Evolutionary conservation across 1,139 yeast species (phyloP), one percentile per base, ranked within the genome.

Genomic region (Kodamaea fungicola): DNA sequence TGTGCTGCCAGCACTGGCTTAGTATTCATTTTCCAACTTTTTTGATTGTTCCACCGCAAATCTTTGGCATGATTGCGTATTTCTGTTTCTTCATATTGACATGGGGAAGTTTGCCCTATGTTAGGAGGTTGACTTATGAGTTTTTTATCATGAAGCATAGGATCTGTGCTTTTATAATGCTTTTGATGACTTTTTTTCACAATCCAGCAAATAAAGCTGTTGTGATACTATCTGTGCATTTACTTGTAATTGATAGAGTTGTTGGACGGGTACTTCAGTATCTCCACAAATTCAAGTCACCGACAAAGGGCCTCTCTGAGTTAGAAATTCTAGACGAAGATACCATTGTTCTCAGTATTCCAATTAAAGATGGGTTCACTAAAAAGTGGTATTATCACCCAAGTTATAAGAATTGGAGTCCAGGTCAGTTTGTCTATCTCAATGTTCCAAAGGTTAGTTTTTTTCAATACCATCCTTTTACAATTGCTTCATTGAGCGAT

Each of bases 21-120:
- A 51, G 53, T 5, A 41, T 71, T 35, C 57, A 65, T 13, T 66
- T 71, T 42, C 45, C 52, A 12, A 51, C 67, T 12, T 71, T 71
- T 76, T 42, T 71, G 19, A 41, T 54, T 8, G 71, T 74, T 30
- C 79, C 78, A 2, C 78, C 78, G 2, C 74, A 69, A 44, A 70
- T 68, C 16, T 74, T 73, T 51, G 79, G 78, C 6, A 64, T 70
- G 55, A 72, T 73, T 39, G 68, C 77, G 0, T 70, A 63, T 44
- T 59, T 60, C 3, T 54, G 63, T 30, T 59, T 72, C 49, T 59
- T 57, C 22, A 39, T 70, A 27, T 51, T 73, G 40, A 61, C 62
- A 3, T 61, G 66, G 54, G 71, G 62, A 3, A 63, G 71, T 34
- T 33, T 67, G n/a, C 61, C 57, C 37, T 50, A 63, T 30, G 50